Conservation (phyloP, 2,329 filamentous ascomycete species). For the Aspergillus alliaceus region DNA sequence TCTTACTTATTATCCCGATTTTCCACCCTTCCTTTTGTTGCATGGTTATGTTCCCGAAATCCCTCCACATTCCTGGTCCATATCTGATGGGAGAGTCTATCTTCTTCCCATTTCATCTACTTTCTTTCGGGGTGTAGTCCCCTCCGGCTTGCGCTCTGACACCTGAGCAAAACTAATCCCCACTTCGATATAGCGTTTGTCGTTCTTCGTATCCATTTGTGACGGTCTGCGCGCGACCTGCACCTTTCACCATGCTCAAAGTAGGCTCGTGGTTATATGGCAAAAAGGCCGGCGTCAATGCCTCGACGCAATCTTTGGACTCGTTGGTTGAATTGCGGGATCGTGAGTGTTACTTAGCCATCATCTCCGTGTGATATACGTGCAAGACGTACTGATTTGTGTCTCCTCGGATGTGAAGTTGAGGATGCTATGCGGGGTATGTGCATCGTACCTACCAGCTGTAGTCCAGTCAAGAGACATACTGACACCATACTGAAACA, state of each 20-base stretch:
- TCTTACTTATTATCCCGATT: conserved; percentile 2
- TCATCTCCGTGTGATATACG: conserved; percentile 8
- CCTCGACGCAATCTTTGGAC: conserved; percentile 57
- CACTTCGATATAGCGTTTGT: neutral
- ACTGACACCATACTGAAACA: conserved; percentile 13
- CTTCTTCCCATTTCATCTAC: conserved; percentile 28
- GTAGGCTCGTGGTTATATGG: conserved; percentile 48
- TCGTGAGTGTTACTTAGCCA: conserved; percentile 31
- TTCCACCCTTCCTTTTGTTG: conserved; percentile 2
- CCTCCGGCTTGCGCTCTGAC: conserved; percentile 14
- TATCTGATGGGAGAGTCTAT: conserved; percentile 25
- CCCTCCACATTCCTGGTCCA: conserved; percentile 9
- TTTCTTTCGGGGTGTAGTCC: conserved; percentile 14
- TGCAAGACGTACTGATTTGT: conserved; percentile 21
- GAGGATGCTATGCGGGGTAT: conserved; percentile 47
- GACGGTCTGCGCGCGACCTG: neutral
- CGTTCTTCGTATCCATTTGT: neutral
- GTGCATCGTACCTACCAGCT: conserved; percentile 5
- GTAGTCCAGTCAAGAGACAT: neutral
- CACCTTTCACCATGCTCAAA: conserved; percentile 34
- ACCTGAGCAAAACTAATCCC: conserved; percentile 4
- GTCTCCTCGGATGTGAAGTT: conserved; percentile 25
- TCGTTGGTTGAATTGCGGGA: conserved; percentile 58
- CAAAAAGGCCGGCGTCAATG: conserved; percentile 39
- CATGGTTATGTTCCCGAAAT: conserved; percentile 24